These are phyloP conservation scores for Moricandia moricandioides DNA, from an alignment of 345 rosid species.

Conservation along the genomic window DNA sequence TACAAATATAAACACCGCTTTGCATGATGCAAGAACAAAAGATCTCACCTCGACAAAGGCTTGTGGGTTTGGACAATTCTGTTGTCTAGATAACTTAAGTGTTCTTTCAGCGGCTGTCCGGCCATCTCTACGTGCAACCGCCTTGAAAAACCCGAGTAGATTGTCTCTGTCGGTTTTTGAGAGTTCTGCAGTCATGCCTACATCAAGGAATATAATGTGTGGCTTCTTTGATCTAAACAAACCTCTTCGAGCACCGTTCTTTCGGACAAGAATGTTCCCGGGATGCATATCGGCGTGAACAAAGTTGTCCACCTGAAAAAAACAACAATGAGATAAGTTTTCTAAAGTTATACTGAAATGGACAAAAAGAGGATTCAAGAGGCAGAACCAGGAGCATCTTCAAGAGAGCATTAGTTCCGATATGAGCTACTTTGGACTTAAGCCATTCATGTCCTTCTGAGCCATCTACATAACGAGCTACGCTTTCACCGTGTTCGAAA, in stretches of 20 bases:
- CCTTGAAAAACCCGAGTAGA: slow-evolving; percentile 83
- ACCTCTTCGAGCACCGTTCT: slow-evolving; percentile 56
- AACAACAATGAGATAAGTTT: neutral
- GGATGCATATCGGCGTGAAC: slow-evolving; percentile 99
- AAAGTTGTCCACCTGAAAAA: slow-evolving; percentile 87
- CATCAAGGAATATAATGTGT: slow-evolving; percentile 92
- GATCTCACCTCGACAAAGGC: slow-evolving; percentile 66
- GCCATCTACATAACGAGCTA: slow-evolving; percentile 80
- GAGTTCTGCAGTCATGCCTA: slow-evolving; percentile 99
- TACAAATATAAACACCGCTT: neutral
- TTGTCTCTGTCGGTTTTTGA: slow-evolving; percentile 75
- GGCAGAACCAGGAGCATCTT: slow-evolving; percentile 90
- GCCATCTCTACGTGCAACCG: slow-evolving; percentile 91
- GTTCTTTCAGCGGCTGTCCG: slow-evolving; percentile 83
- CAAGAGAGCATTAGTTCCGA: slow-evolving; percentile 93
- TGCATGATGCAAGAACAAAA: neutral
- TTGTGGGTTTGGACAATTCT: slow-evolving; percentile 84
- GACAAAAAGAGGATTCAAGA: slow-evolving; percentile 5
- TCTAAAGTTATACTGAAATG: neutral
- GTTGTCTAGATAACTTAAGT: slow-evolving; percentile 76
- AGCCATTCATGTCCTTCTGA: slow-evolving; percentile 59
- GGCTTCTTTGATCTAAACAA: slow-evolving; percentile 88
- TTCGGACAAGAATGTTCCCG: slow-evolving; percentile 89
- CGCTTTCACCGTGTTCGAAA: slow-evolving; percentile 93
- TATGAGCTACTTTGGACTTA: slow-evolving; percentile 85